Base-by-base conservation (phyloP, 768 basidiomycete genomes). In the Lactarius trivialis region DNA sequence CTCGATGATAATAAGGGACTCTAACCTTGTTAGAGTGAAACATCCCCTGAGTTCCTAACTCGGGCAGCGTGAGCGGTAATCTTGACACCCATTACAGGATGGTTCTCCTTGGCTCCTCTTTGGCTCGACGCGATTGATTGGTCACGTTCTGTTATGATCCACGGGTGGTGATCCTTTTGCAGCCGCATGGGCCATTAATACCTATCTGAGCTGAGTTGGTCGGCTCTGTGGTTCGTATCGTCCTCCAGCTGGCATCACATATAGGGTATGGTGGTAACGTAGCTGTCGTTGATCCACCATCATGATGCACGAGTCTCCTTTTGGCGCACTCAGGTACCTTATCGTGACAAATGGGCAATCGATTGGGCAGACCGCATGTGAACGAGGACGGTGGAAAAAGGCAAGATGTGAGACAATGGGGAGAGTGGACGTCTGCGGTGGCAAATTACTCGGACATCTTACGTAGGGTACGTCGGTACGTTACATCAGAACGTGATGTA, bases 371-470 rank as follows among this genome's bases (percentile, higher is more conserved):
- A 58, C 24, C 28, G 43, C 32, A 52, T 48, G 39, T 39, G 26
- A 33, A 12, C 3, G 19, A 37, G 2, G 7, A 14, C 14, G 15
- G 8, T 24, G 11, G n/a, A 37, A 12, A 43, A 58, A 33, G 55
- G 48, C n/a, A 41, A 32, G n/a, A 43, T 24, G 30, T 48, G 3
- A 21, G 17, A 30, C 28, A 30, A 30, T 26, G 30, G 45, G 45
- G 45, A 26, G 28, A n/a, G n/a, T 41, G 41, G 34, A 28, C 3
- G 19, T 9, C 33, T 30, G 30, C 17, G 12, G 37, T 49, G 30
- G 19, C 30, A 28, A 21, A 59, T 63, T 63, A 63, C 3, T 33
- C 48, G 45, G 26, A 30, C 57, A 17, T 41, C 32, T 34, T 19
- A 15, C 9, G 36, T 60, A 63, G 24, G 14, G 53, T 60, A 63